Base-by-base conservation (phyloP, 2,329 filamentous ascomycete genomes). In the Fusarium citri region DNA sequence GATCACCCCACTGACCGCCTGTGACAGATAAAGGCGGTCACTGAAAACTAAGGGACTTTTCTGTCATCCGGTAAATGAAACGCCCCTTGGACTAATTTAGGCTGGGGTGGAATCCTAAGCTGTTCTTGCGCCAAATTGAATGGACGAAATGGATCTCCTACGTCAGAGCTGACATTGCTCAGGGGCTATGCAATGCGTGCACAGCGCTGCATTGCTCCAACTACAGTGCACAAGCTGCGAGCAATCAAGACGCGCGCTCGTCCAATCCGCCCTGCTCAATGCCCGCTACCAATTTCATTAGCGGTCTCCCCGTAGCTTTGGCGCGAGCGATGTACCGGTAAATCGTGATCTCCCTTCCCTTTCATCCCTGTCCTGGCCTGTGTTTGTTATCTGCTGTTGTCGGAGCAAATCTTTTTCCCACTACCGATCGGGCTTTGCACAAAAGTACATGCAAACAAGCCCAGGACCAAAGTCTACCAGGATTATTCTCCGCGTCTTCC, bases 401-500 rank as follows among this genome's bases (percentile, higher is more conserved):
- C 22, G 42, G 60, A 64, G 22, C 57, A 50, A 53, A 61, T 53
- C 55, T 49, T 59, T 59, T 53, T 42, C 43, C 41, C 30, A 53
- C 23, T 14, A 53, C 49, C 49, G 49, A 37, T 20, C 31, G 15
- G n/a, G n/a, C 12, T 34, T 31, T 51, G 23, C 49, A 26, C 49
- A 40, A 40, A 34, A 25, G 23, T 37, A 37, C 34, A n/a, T 56
- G n/a, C 20, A 26, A 31, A 55, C 41, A 43, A 20, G 31, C 18
- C 31, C 23, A 51, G 30, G 28, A 30, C 28, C 30, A 20, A 51
- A 20, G 22, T 40, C 23, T 41, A 53, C 49, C 34, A 53, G 49
- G 34, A 20, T 42, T 65, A 65, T 65, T 66, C 62, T 66, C 63
- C 63, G 63, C 25, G 20, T 41, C 55, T 61, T 66, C 63, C 63